phyloP scores from a whole-genome alignment of 805 yeast genomes.

The Yarrowia yakushimensis region DNA sequence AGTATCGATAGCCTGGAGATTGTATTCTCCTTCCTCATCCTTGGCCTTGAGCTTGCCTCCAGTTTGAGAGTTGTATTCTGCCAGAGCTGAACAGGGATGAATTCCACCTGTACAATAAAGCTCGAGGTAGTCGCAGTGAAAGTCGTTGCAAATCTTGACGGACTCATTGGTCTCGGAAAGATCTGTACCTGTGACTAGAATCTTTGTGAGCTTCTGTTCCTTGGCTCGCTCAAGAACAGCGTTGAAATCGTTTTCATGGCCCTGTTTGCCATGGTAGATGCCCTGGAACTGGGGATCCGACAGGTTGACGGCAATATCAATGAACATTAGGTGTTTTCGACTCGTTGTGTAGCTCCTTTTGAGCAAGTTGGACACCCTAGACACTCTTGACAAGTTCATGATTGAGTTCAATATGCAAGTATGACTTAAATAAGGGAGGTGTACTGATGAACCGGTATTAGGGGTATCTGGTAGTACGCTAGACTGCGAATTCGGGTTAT shows the following conservation, averaged over 20 bases:
- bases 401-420: neutral
- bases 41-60: constrained; percentile 31
- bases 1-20: constrained; percentile 31
- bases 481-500: too few species aligned
- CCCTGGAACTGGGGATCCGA: constrained; percentile 90
- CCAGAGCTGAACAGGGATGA: constrained; percentile 86
- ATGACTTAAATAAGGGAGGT: neutral
- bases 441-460: too few species aligned
- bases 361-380: neutral
- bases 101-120: constrained; percentile 81
- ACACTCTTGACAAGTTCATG: neutral
- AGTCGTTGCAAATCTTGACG: constrained; percentile 49
- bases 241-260: constrained; percentile 65
- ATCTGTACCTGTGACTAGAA: constrained; percentile 82
- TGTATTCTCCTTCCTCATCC: constrained; percentile 27
- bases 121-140: constrained; percentile 33
- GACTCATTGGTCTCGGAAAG: constrained; percentile 64
- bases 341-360: neutral
- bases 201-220: constrained; percentile 57
- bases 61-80: constrained; percentile 40
- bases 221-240: constrained; percentile 66
- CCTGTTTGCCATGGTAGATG: constrained; percentile 60
- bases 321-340: constrained; percentile 4
- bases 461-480: too few species aligned
- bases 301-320: constrained; percentile 66